These are phyloP conservation scores for Coniochaeta hoffmannii DNA, from an alignment of 2,329 filamentous ascomycete genomes.

Conservation along the genomic window DNA sequence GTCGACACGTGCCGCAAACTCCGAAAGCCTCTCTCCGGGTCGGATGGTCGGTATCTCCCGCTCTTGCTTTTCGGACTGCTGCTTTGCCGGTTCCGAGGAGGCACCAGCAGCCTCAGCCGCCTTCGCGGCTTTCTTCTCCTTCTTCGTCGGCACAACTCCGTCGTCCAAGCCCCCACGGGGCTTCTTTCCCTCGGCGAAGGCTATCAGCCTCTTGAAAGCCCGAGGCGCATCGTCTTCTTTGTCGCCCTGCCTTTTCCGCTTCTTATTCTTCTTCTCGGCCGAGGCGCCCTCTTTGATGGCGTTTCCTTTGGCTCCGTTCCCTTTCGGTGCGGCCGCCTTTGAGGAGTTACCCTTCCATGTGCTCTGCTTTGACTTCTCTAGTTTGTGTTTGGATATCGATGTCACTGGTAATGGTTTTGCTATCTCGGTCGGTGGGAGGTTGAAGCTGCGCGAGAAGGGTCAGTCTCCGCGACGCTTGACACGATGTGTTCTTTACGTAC, in stretches of 20 bases:
- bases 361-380: constrained; percentile 14
- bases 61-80: constrained; percentile 1
- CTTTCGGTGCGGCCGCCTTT: constrained; percentile 25
- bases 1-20: constrained; percentile 78
- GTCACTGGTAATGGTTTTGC: constrained; percentile 44
- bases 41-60: constrained; percentile 56
- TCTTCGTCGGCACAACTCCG: constrained; percentile 37
- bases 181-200: constrained; percentile 56
- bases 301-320: constrained; percentile 20
- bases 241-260: constrained; percentile 37
- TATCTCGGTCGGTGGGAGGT: constrained; percentile 40
- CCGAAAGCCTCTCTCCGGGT: constrained; percentile 74
- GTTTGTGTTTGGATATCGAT: constrained; percentile 24
- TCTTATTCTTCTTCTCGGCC: constrained; percentile 30
- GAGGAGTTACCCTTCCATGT: neutral
- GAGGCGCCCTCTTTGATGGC: constrained; percentile 18
- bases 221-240: constrained; percentile 74
- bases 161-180: constrained; percentile 63
- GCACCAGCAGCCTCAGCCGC: constrained; percentile 16
- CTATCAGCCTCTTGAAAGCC: constrained; percentile 81
- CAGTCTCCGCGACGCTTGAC: neutral
- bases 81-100: constrained; percentile 9
- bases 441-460: constrained; percentile 29
- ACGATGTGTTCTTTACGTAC: neutral
- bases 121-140: constrained; percentile 23